Conservation (phyloP, 1,139 yeast species). For the Geotrichum klebahnii region DNA sequence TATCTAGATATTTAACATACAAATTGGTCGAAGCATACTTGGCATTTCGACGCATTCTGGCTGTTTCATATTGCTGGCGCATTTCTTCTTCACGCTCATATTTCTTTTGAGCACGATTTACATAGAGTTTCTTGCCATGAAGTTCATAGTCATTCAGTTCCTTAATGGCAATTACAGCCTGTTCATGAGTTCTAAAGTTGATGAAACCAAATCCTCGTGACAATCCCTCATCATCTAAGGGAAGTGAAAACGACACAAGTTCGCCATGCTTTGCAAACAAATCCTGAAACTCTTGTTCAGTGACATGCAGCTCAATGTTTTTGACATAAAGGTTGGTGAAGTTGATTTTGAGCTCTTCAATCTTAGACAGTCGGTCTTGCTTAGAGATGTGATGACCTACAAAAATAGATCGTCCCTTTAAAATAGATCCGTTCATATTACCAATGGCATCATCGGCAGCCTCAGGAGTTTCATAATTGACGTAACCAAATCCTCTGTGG, state of each 20-base stretch:
- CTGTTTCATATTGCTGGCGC: conserved; percentile 59
- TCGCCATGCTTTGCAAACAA: conserved; percentile 50
- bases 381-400: conserved; percentile 84
- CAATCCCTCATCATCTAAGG: conserved; percentile 73
- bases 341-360: conserved; percentile 76
- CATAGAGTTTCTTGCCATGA: conserved; percentile 71
- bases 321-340: conserved; percentile 85
- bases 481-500: conserved; percentile 80
- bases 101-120: conserved; percentile 92
- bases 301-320: conserved; percentile 54
- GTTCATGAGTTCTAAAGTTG: conserved; percentile 71
- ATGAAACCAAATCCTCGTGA: conserved; percentile 89
- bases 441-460: conserved; percentile 85
- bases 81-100: conserved; percentile 84
- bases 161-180: conserved; percentile 78
- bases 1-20: conserved; percentile 84
- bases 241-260: conserved; percentile 59
- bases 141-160: conserved; percentile 71
- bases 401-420: conserved; percentile 77
- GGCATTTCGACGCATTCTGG: conserved; percentile 5
- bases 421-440: conserved; percentile 83
- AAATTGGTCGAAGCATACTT: conserved; percentile 49
- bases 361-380: conserved; percentile 79
- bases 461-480: conserved; percentile 73
- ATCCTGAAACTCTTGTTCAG: conserved; percentile 17